phyloP scores from a whole-genome alignment of 1,284 basidiomycete species.

The Ceratobasidium sp. region DNA sequence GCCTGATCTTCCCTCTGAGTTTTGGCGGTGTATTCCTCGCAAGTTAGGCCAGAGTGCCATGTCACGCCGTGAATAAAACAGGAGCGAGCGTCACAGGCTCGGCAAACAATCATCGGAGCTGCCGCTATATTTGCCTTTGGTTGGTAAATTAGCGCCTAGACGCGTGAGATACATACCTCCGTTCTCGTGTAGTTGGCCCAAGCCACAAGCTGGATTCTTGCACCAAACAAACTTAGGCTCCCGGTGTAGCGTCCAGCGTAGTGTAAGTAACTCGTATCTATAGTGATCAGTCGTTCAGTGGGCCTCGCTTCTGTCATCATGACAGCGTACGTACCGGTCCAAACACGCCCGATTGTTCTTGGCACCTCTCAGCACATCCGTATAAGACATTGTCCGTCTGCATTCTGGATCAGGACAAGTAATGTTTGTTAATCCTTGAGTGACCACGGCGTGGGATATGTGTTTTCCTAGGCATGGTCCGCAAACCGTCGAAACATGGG shows the following conservation, averaged over 20 bases:
- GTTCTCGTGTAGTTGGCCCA: slow-evolving; percentile 7
- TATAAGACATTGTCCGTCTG: background rate
- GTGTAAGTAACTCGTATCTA: slow-evolving; percentile 10
- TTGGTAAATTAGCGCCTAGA: no score
- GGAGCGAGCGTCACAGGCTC: background rate
- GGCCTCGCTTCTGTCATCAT: background rate
- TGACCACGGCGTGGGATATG: background rate
- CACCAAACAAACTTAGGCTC: slow-evolving; percentile 21
- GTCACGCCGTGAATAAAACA: slow-evolving; percentile 11
- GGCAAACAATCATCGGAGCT: background rate
- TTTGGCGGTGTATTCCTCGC: slow-evolving; percentile 1
- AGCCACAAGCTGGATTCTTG: slow-evolving; percentile 12
- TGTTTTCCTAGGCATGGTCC: background rate
- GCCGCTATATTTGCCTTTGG: background rate
- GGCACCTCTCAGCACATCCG: background rate
- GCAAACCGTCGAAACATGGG: background rate
- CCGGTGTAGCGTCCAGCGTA: background rate
- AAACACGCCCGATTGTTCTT: background rate
- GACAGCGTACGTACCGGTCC: background rate
- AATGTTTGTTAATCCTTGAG: background rate
- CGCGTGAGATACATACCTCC: background rate
- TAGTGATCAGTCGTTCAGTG: background rate
- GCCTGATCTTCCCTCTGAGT: background rate
- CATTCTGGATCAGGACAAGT: background rate
- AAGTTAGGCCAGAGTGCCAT: slow-evolving; percentile 8